Conservation (phyloP, 495 filamentous ascomycete genomes). For the Hypoxylon intermedium region DNA sequence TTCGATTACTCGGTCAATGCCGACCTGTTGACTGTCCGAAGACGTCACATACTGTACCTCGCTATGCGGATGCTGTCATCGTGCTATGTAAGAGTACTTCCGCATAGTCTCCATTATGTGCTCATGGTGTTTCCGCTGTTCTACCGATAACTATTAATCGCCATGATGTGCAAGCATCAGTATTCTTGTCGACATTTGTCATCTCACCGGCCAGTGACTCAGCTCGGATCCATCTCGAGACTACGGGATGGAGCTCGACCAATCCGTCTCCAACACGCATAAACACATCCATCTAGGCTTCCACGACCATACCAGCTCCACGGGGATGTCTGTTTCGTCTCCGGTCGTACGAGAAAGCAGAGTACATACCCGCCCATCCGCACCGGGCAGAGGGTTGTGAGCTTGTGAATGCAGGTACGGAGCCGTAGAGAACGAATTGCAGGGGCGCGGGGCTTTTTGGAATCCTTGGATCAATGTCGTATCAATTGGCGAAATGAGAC, state of each 20-base stretch:
- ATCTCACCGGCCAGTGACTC: conserved; percentile 33
- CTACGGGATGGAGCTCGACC: not conserved
- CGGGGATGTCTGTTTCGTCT: conserved; percentile 16
- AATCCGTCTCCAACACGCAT: not conserved
- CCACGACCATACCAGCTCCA: not conserved
- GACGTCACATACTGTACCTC: not conserved
- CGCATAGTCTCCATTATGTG: not conserved
- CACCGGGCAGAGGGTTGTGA: conserved; percentile 3
- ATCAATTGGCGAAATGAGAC: conserved; percentile 29
- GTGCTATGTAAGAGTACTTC: not conserved
- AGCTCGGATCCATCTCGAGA: not conserved
- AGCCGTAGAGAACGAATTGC: not conserved
- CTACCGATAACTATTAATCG: conserved; percentile 21
- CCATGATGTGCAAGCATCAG: not conserved
- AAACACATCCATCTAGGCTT: not conserved
- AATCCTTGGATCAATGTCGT: conserved; percentile 19
- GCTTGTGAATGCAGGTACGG: conserved; percentile 29
- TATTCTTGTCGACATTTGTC: conserved; percentile 25
- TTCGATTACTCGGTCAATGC: conserved; percentile 17
- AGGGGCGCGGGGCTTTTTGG: conserved; percentile 14
- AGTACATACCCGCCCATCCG: conserved; percentile 18
- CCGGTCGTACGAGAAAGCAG: conserved; percentile 9
- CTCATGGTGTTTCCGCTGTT: not conserved
- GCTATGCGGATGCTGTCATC: not conserved
- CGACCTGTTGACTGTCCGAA: conserved; percentile 1